These are phyloP conservation scores for Pseudocercospora crystallina DNA, from an alignment of 2,329 filamentous ascomycete genomes.

Conservation along the genomic window DNA sequence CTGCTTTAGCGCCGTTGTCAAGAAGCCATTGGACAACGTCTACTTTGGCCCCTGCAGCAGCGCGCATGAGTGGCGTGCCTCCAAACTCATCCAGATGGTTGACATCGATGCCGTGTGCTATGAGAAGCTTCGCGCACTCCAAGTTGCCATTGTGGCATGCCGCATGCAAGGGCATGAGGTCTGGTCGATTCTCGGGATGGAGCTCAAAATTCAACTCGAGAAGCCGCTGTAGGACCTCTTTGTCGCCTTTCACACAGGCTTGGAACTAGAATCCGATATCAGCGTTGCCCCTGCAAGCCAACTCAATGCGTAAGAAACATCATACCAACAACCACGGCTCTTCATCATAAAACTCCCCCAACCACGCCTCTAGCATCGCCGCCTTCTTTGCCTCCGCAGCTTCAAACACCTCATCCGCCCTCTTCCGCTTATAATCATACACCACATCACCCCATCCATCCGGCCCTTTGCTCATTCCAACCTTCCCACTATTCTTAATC, in stretches of 20 bases:
- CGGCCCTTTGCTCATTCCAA: neutral
- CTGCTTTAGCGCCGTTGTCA: slow-evolving; percentile 1
- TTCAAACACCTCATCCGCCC: slow-evolving; percentile 2
- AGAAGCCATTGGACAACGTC: slow-evolving; percentile 16
- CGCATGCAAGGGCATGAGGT: slow-evolving; percentile 12
- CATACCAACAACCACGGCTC: slow-evolving; percentile 1
- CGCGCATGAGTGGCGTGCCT: slow-evolving; percentile 18
- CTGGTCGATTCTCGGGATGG: neutral
- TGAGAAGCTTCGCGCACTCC: slow-evolving; percentile 6
- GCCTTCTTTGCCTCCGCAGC: slow-evolving; percentile 1
- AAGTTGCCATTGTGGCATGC: slow-evolving; percentile 16
- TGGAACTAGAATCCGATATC: slow-evolving; percentile 4
- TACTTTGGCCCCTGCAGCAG: slow-evolving; percentile 7
- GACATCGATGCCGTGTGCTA: slow-evolving; percentile 8
- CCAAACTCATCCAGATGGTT: slow-evolving; percentile 13
- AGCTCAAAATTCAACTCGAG: slow-evolving; percentile 7
- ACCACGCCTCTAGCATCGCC: neutral
- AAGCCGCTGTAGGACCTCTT: slow-evolving; percentile 6
- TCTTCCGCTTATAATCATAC: neutral
- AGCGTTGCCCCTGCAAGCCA: neutral
- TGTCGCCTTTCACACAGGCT: slow-evolving; percentile 10
- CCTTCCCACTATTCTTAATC: slow-evolving; percentile 1
- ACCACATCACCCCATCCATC: neutral
- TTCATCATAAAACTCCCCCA: slow-evolving; percentile 3
- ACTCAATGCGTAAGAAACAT: neutral